These are phyloP conservation scores for Dryadomyces quercivorus DNA, from an alignment of 2,329 filamentous ascomycete genomes.

Conservation along the genomic window DNA sequence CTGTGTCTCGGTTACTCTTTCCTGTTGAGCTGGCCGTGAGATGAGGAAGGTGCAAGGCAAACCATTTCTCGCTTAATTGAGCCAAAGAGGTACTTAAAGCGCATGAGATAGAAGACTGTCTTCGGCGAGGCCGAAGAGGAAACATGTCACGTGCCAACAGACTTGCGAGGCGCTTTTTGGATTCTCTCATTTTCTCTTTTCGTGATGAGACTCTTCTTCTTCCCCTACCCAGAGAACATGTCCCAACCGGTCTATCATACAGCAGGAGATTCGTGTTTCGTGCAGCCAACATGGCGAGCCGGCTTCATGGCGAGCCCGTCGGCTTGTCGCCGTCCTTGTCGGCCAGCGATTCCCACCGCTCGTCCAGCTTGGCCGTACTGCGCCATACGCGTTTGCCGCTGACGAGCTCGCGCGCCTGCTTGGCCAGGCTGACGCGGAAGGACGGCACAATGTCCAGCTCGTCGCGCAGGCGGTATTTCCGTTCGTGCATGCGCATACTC, in stretches of 20 bases:
- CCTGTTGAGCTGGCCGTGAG: no score
- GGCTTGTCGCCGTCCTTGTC: neutral
- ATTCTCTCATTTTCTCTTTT: neutral
- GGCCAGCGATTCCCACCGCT: neutral
- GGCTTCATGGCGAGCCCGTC: neutral
- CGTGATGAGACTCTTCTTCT: no score
- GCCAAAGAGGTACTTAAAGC: no score
- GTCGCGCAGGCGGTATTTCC: slow-evolving; percentile 17
- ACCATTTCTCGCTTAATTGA: no score
- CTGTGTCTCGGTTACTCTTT: no score
- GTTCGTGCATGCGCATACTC: slow-evolving; percentile 12
- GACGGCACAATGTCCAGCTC: slow-evolving; percentile 24
- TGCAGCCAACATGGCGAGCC: no score
- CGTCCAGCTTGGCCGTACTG: slow-evolving; percentile 16
- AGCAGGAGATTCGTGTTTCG: neutral
- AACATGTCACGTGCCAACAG: no score
- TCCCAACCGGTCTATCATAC: neutral
- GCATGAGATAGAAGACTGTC: no score
- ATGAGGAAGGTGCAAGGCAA: no score
- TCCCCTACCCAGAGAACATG: neutral
- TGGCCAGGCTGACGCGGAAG: slow-evolving; percentile 28
- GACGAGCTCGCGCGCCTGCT: slow-evolving; percentile 52
- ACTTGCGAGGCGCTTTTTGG: neutral
- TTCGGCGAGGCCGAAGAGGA: no score
- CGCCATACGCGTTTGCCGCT: slow-evolving; percentile 50